Evolutionary conservation across 1,139 yeast species (phyloP), one percentile per base, ranked within the genome.

Genomic region (Suhomyces maxii): DNA sequence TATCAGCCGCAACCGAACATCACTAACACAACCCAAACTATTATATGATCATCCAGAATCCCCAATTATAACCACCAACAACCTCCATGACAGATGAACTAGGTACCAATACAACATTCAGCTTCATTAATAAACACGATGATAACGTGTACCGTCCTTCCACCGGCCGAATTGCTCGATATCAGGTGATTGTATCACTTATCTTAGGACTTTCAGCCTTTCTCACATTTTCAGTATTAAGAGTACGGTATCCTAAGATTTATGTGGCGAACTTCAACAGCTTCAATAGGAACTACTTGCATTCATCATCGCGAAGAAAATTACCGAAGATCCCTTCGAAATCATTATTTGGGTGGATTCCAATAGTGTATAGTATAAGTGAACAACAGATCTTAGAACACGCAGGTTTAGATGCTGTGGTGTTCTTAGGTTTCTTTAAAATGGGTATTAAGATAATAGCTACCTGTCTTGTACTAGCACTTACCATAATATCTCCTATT

Each of bases 351-450:
- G 89, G 93, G 1, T 91, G 97, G 97, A 72, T 91, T 7, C 78
- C 83, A 1, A 79, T 82, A 0, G 68, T 91, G 13, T 81, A 80
- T 61, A 67, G 66, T 13, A 82, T 90, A 13, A 75, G 77, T 26
- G 98, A 93, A 57, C 78, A 80, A 33, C 89, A 90, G 54, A 81
- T 93, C 2, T 72, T 93, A 45, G 91, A 89, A 51, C 86, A 85
- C 60, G 97, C 97, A 1, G 99, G 99, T 0, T 69, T 93, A 37
- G 99, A 93, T 67, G 97, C 98, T 0, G 90, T 80, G 66, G 97
- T 91, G 45, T 89, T 85, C 58, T 68, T 89, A 28, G 85, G 87
- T 12, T 89, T 89, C 64, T 89, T 89, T 73, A 79, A 82, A 53
- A 84, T 87, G 84, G 80, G 90, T 35, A 84, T 88, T 48, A 79